Percentiles rank a stretch among this genome's conserved stretches.
Evolutionary conservation across 495 filamentous ascomycete species (phyloP).

Genomic region (Thozetella sp.): DNA sequence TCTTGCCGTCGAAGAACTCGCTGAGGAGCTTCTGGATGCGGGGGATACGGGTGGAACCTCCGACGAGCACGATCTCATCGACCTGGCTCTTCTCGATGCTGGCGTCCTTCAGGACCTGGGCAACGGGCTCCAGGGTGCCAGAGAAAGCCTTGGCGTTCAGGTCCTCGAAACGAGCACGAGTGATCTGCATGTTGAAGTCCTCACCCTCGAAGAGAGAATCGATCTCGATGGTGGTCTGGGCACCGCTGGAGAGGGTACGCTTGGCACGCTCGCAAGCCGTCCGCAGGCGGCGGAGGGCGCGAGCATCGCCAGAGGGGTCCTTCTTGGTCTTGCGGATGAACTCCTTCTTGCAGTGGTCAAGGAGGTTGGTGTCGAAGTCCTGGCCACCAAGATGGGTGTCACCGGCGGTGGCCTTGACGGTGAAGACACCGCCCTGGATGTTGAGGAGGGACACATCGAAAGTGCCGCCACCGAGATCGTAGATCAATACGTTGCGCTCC

Average conservation of each 20-base stretch:
- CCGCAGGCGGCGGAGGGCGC: slow-evolving; percentile 95
- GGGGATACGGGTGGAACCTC: slow-evolving; percentile 99
- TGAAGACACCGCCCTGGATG: slow-evolving; percentile 99
- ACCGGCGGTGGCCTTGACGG: slow-evolving; percentile 97
- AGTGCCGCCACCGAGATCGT: slow-evolving; percentile 99
- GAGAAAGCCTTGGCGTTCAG: slow-evolving; percentile 97
- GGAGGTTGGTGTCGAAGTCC: slow-evolving; percentile 97
- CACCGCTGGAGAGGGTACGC: slow-evolving; percentile 95
- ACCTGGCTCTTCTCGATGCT: slow-evolving; percentile 92
- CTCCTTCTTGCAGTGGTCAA: slow-evolving; percentile 94
- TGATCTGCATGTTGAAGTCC: slow-evolving; percentile 98
- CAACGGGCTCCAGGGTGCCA: slow-evolving; percentile 95
- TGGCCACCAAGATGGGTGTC: slow-evolving; percentile 99
- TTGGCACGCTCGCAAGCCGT: slow-evolving; percentile 99
- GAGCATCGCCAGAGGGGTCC: slow-evolving; percentile 83
- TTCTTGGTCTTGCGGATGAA: slow-evolving; percentile 91
- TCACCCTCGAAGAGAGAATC: slow-evolving; percentile 98
- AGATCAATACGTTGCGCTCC: slow-evolving; percentile 98
- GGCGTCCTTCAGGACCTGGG: slow-evolving; percentile 97
- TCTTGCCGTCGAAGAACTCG: slow-evolving; percentile 99
- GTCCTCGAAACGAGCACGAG: slow-evolving; percentile 99
- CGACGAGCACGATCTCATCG: slow-evolving; percentile 97
- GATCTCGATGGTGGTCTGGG: slow-evolving; percentile 98
- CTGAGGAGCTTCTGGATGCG: slow-evolving; percentile 97
- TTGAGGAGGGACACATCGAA: slow-evolving; percentile 99